Evolutionary conservation across 1,139 yeast genomes (phyloP).

Genomic region (Geotrichum citri-aurantii): DNA sequence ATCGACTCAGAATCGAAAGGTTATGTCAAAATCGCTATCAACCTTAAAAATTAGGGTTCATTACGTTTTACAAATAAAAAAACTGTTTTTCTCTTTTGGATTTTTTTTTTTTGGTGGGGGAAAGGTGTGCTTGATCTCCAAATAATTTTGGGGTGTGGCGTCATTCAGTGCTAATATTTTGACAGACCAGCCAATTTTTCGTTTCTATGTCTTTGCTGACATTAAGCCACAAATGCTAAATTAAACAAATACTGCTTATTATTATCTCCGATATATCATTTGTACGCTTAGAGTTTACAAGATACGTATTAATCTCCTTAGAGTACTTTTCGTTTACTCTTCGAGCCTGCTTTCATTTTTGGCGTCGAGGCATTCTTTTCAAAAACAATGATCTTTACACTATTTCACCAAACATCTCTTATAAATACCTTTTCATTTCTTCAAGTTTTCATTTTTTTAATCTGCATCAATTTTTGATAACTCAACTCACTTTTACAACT

Average conservation of each 20-base stretch:
- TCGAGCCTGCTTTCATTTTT: neutral
- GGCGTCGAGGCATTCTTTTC: neutral
- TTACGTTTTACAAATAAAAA: too few relatives aligned
- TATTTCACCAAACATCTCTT: neutral
- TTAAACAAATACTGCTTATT: neutral
- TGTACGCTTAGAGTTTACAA: neutral
- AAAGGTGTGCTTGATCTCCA: neutral
- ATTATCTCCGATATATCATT: neutral
- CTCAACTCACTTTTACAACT: neutral
- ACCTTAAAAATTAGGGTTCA: too few relatives aligned
- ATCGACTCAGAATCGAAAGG: too few relatives aligned
- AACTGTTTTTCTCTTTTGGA: neutral
- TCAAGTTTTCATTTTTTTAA: neutral
- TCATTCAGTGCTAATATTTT: neutral
- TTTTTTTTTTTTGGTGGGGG: neutral
- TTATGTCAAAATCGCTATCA: too few relatives aligned
- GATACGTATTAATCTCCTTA: neutral
- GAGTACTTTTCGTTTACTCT: neutral
- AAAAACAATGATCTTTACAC: neutral
- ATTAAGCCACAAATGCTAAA: neutral
- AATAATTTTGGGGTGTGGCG: neutral
- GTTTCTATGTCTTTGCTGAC: neutral
- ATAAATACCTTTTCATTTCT: neutral
- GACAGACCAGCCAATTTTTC: neutral
- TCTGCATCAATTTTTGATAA: neutral